Evolutionary conservation across 2,329 filamentous ascomycete species (phyloP).

Genomic region (Neophaeococcomyces aloes): DNA sequence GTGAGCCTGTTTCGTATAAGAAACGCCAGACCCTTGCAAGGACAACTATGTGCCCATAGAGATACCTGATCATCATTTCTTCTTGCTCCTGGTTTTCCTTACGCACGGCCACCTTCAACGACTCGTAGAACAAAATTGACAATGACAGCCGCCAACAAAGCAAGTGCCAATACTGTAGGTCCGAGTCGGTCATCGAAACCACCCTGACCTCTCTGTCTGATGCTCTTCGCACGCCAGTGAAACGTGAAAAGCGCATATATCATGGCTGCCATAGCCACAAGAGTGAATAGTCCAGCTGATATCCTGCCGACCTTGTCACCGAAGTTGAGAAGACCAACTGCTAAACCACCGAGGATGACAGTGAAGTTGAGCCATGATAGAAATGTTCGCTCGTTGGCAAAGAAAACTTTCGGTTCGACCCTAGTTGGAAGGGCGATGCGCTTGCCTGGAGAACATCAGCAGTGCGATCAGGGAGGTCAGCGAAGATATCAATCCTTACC

Average conservation of each 20-base stretch:
- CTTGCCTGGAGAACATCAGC: slow-evolving; percentile 56
- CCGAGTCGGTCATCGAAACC: slow-evolving; percentile 96
- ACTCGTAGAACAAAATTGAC: slow-evolving; percentile 82
- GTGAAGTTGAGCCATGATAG: slow-evolving; percentile 99
- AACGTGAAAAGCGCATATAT: slow-evolving; percentile 89
- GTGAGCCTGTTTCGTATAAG: too few species aligned
- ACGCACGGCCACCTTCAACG: slow-evolving; percentile 7
- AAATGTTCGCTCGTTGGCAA: slow-evolving; percentile 98
- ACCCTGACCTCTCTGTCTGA: slow-evolving; percentile 78
- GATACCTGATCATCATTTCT: too few species aligned
- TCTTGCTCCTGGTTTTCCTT: too few species aligned
- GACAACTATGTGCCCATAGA: too few species aligned
- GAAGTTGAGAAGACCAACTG: slow-evolving; percentile 96
- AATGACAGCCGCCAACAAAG: slow-evolving; percentile 77
- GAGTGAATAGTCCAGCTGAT: slow-evolving; percentile 83
- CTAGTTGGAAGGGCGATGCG: slow-evolving; percentile 95
- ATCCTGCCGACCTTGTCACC: slow-evolving; percentile 91
- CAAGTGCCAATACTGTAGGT: slow-evolving; percentile 78
- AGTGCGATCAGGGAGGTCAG: slow-evolving; percentile 7
- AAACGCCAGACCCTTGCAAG: too few species aligned
- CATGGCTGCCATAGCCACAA: slow-evolving; percentile 91
- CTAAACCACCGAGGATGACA: slow-evolving; percentile 91
- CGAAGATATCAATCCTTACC: slow-evolving; percentile 45
- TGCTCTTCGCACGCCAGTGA: slow-evolving; percentile 93
- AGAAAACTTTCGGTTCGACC: slow-evolving; percentile 99